Evolutionary conservation across 805 yeast species (phyloP).

Genomic region (Kazachstania africana): DNA sequence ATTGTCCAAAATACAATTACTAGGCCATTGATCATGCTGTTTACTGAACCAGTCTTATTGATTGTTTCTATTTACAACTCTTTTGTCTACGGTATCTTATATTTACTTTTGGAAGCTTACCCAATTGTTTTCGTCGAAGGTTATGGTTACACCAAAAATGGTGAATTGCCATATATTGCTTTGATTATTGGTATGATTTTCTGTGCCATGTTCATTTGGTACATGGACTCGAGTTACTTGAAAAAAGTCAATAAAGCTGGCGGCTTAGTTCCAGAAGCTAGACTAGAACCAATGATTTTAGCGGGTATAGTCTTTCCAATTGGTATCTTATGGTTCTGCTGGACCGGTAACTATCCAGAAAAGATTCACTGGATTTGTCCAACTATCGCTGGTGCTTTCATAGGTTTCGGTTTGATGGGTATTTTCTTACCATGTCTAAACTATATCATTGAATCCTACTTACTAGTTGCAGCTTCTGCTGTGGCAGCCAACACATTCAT

Average conservation of each 20-base stretch:
- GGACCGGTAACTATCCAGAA: slow-evolving; percentile 72
- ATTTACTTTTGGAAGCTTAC: slow-evolving; percentile 60
- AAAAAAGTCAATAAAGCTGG: slow-evolving; percentile 37
- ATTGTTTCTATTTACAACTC: slow-evolving; percentile 61
- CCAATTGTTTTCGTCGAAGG: slow-evolving; percentile 58
- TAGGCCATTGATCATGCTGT: slow-evolving; percentile 58
- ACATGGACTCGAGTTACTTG: slow-evolving; percentile 41
- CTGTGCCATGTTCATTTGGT: slow-evolving; percentile 44
- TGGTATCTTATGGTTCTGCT: slow-evolving; percentile 77
- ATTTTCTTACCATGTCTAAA: slow-evolving; percentile 60
- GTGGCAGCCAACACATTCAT: slow-evolving; percentile 62
- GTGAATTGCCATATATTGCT: slow-evolving; percentile 71
- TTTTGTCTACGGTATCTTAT: slow-evolving; percentile 70
- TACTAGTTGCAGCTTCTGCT: slow-evolving; percentile 67
- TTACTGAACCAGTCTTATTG: slow-evolving; percentile 63
- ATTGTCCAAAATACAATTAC: slow-evolving; percentile 50
- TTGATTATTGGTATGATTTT: slow-evolving; percentile 56
- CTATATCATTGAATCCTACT: slow-evolving; percentile 62
- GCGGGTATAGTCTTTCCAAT: slow-evolving; percentile 63
- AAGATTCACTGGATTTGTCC: slow-evolving; percentile 75
- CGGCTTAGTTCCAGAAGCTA: slow-evolving; percentile 63
- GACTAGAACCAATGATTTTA: slow-evolving; percentile 63
- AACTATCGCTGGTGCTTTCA: slow-evolving; percentile 47
- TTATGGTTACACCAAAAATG: slow-evolving; percentile 39
- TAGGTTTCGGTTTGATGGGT: slow-evolving; percentile 57